Conservation (phyloP, 129 eudicot species). For the Pulicaria dysenterica region DNA sequence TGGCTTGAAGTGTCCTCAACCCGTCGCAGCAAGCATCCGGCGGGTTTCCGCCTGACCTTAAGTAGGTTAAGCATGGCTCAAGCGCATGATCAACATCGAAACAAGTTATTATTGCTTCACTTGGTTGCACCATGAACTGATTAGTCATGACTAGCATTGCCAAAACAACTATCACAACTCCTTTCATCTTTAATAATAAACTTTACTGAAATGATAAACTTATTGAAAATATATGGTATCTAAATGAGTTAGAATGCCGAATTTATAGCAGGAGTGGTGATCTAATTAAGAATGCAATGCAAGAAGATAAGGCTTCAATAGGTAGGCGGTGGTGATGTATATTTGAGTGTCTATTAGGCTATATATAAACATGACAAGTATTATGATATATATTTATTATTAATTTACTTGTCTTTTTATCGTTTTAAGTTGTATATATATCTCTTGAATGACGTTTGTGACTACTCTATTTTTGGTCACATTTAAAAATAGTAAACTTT, state of each 20-base stretch:
- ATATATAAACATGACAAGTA: background rate
- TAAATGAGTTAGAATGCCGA: background rate
- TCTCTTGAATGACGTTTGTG: background rate
- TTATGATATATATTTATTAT: background rate
- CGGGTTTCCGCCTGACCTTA: slow-evolving; percentile 12
- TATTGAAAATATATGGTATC: background rate
- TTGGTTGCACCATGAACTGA: slow-evolving; percentile 28
- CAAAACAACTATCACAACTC: slow-evolving; percentile 18
- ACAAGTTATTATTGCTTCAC: slow-evolving; percentile 34
- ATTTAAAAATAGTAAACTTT: slow-evolving; percentile 17
- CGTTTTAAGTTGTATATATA: slow-evolving; percentile 16
- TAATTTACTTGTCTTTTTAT: slow-evolving; percentile 9
- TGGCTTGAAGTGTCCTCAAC: slow-evolving; percentile 18
- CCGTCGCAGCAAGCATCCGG: slow-evolving; percentile 24
- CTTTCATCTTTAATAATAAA: slow-evolving; percentile 31
- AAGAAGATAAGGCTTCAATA: slow-evolving; percentile 22
- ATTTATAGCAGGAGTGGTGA: slow-evolving; percentile 18
- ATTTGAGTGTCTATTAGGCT: slow-evolving; percentile 24
- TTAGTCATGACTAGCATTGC: slow-evolving; percentile 21
- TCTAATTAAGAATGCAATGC: background rate
- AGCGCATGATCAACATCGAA: slow-evolving; percentile 13
- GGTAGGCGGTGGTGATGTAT: background rate
- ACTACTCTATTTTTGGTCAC: slow-evolving; percentile 26
- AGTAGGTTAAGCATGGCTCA: slow-evolving; percentile 28
- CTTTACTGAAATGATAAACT: too few species aligned